Evolutionary conservation across 768 basidiomycete species (phyloP).

Genomic region (Lactifluus piperatus): DNA sequence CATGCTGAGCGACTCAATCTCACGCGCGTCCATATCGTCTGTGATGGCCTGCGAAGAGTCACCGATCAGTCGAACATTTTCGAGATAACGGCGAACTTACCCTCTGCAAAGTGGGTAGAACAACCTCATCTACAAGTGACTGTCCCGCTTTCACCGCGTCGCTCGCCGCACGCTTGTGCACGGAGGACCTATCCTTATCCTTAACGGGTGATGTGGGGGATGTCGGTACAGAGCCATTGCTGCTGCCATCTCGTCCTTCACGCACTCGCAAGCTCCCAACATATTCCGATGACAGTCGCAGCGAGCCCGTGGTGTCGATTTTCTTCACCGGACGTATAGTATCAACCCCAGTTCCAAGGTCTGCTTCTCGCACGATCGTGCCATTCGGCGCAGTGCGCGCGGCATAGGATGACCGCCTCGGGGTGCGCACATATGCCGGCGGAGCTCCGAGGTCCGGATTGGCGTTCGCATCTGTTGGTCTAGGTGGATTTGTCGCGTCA

Average conservation of each 20-base stretch:
- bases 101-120: constrained; percentile 69
- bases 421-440: constrained; percentile 61
- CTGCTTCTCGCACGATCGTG: constrained; percentile 69
- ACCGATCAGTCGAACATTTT: constrained; percentile 30
- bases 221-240: constrained; percentile 25
- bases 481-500: constrained; percentile 30
- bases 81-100: constrained; percentile 45
- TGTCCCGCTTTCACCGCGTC: constrained; percentile 58
- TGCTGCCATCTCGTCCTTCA: constrained; percentile 40
- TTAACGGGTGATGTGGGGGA: constrained; percentile 42
- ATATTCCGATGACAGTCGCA: constrained; percentile 71
- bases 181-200: constrained; percentile 28
- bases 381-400: constrained; percentile 64
- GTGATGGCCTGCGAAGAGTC: constrained; percentile 44
- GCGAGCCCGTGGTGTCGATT: constrained; percentile 70
- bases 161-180: constrained; percentile 43
- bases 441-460: constrained; percentile 46
- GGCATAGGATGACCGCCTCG: constrained; percentile 70
- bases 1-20: constrained; percentile 85
- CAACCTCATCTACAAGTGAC: constrained; percentile 71
- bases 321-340: constrained; percentile 94
- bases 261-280: constrained; percentile 59
- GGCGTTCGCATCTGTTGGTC: constrained; percentile 21
- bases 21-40: constrained; percentile 82
- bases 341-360: constrained; percentile 79